Base-by-base conservation (phyloP, 2,329 filamentous ascomycete genomes). In the Colletotrichum sp. region DNA sequence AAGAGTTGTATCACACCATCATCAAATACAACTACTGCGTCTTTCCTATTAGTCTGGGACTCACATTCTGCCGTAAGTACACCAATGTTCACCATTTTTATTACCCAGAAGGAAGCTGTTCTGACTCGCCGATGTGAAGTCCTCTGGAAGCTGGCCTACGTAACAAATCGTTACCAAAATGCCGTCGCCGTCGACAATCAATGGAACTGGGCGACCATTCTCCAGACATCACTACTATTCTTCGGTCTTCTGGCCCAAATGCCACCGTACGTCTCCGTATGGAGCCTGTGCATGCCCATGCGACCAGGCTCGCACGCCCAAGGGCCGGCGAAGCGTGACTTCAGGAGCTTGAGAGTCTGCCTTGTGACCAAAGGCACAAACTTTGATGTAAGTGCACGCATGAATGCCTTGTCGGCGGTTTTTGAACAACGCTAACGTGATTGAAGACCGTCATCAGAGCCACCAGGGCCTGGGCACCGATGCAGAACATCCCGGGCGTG, bases 311-410 rank as follows among this genome's bases (percentile, higher is more conserved):
- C 25, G 32, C 29, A 63, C 27, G 32, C 67, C 6, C 16, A 70
- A 22, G 67, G 34, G 1, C 67, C 55, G 8, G 67, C 32, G 32
- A 70, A 70, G 36, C 67, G 67, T 27, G 67, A 70, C 22, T 70
- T 63, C 36, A 57, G 67, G 9, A 70, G 67, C 27, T 25, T 70
- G 34, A 52, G 67, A 32, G 34, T 70, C 0, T 70, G 67, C 32
- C 67, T 70, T 19, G 67, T 70, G 16, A 70, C 67, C 5, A 70
- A 70, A 25, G 67, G 67, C 34, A 70, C 67, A 22, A 70, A 70
- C 19, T 62, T 62, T 32, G 67, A 70, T 11, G 67, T 70, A 22
- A 70, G 27, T 49, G 7, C 25, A 29, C 59, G 1, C 15, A 7
- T 13, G 27, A 12, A 61, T 29, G 0, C n/a, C 19, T 9, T 12